These are phyloP conservation scores for Lophiostoma macrostomum DNA, from an alignment of 495 filamentous ascomycete species.

Conservation along the genomic window DNA sequence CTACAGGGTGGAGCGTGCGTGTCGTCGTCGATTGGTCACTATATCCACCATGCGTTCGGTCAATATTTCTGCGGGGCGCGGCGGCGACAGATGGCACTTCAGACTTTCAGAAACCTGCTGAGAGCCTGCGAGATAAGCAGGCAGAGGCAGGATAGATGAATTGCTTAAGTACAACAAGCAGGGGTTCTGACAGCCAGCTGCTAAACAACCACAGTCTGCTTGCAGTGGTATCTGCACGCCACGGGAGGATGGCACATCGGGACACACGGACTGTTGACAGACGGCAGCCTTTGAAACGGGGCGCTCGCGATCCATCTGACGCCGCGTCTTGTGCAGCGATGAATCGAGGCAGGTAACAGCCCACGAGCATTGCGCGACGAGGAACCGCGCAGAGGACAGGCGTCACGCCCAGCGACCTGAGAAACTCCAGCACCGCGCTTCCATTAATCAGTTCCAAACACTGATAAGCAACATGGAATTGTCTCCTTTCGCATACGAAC, in stretches of 20 bases:
- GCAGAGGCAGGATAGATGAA: not conserved
- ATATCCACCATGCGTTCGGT: not conserved
- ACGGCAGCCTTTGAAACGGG: slow-evolving; percentile 10
- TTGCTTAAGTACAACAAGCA: not conserved
- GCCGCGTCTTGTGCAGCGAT: not conserved
- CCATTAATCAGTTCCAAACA: no score
- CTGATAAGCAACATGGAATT: no score
- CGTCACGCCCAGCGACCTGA: no score
- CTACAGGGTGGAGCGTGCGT: not conserved
- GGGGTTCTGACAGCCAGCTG: no score
- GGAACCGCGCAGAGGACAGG: no score
- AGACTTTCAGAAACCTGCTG: slow-evolving; percentile 10
- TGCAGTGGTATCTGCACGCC: slow-evolving; percentile 6
- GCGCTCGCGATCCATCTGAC: not conserved
- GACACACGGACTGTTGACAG: not conserved
- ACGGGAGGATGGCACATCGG: slow-evolving; percentile 4
- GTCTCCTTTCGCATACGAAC: no score
- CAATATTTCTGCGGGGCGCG: not conserved
- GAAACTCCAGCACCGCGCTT: no score
- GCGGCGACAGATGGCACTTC: not conserved
- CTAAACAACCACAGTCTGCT: no score
- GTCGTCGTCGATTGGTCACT: not conserved
- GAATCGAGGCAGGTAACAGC: no score
- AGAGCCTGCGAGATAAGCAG: slow-evolving; percentile 12
- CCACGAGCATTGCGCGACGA: no score